These are phyloP conservation scores for Acrasis kona DNA, from an alignment of 78 protist genomes.

Conservation along the genomic window DNA sequence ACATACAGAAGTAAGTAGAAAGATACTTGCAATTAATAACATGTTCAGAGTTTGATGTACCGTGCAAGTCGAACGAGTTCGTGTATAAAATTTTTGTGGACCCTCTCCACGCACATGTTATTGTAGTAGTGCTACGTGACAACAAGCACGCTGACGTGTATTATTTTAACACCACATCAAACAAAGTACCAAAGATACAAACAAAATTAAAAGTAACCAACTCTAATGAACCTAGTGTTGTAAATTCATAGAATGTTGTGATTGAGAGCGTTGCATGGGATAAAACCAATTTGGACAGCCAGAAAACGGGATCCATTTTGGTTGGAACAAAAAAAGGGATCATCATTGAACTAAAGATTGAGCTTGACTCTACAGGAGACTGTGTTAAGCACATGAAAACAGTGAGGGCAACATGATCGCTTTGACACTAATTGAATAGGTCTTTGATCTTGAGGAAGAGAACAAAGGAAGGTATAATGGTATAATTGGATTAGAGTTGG, in stretches of 20 bases:
- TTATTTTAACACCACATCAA: constrained; percentile 17
- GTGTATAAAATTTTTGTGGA: constrained; percentile 40
- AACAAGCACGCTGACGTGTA: constrained; percentile 39
- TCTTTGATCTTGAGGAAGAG: not conserved
- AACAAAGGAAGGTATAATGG: not conserved
- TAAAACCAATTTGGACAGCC: not conserved
- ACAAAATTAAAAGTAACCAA: too few relatives aligned
- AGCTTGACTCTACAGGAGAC: not conserved
- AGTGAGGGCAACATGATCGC: too few relatives aligned
- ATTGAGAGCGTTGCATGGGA: constrained; percentile 21
- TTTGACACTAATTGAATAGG: too few relatives aligned
- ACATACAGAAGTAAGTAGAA: too few relatives aligned
- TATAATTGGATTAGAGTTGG: too few relatives aligned
- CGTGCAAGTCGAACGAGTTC: not conserved
- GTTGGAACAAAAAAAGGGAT: constrained; percentile 6
- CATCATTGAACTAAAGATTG: not conserved
- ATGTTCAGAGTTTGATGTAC: not conserved
- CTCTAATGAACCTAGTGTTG: too few relatives aligned
- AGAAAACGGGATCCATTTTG: not conserved
- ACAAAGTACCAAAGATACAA: not conserved
- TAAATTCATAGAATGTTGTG: not conserved
- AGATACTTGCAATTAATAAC: not conserved
- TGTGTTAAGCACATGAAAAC: not conserved
- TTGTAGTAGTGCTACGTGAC: constrained; percentile 33
- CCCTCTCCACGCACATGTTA: constrained; percentile 51